phyloP scores from a whole-genome alignment of 1,284 basidiomycete genomes.

The Tremellales sp. region DNA sequence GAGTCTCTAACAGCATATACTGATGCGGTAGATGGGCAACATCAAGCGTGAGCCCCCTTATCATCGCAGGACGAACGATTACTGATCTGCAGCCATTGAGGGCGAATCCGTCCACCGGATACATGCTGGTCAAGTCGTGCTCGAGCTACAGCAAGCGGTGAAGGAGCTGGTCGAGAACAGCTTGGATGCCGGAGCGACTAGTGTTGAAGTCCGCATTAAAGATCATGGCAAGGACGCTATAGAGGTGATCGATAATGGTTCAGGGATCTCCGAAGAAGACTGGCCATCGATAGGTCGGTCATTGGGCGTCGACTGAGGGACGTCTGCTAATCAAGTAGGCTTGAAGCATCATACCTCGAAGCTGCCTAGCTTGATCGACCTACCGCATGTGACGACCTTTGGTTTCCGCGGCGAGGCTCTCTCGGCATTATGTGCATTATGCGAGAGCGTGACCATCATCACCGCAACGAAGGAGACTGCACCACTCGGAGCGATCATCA shows the following conservation, averaged over 20 bases:
- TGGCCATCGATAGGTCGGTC: constrained; percentile 69
- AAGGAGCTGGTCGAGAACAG: constrained; percentile 98
- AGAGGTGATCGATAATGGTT: constrained; percentile 91
- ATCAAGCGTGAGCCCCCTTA: constrained; percentile 14
- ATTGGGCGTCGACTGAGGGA: background rate
- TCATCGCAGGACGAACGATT: background rate
- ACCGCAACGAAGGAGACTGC: constrained; percentile 68
- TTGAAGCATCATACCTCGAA: constrained; percentile 96
- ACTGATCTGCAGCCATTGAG: constrained; percentile 60
- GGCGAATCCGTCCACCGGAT: constrained; percentile 72
- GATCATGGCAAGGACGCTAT: constrained; percentile 80
- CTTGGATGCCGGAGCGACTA: constrained; percentile 84
- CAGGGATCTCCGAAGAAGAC: constrained; percentile 73
- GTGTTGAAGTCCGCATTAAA: constrained; percentile 84
- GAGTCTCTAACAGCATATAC: no score
- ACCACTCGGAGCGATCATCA: constrained; percentile 73
- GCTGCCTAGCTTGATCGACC: constrained; percentile 69
- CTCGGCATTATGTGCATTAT: constrained; percentile 83
- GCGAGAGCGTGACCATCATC: constrained; percentile 63
- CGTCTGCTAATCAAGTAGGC: constrained; percentile 56
- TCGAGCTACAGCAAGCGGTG: constrained; percentile 87
- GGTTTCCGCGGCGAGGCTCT: constrained; percentile 96
- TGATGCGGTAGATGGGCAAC: background rate
- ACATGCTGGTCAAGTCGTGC: constrained; percentile 89
- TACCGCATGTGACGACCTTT: constrained; percentile 74